Evolutionary conservation across 805 yeast genomes (phyloP), one percentile per base, ranked within the genome.

Genomic region (Candida chilensis): DNA sequence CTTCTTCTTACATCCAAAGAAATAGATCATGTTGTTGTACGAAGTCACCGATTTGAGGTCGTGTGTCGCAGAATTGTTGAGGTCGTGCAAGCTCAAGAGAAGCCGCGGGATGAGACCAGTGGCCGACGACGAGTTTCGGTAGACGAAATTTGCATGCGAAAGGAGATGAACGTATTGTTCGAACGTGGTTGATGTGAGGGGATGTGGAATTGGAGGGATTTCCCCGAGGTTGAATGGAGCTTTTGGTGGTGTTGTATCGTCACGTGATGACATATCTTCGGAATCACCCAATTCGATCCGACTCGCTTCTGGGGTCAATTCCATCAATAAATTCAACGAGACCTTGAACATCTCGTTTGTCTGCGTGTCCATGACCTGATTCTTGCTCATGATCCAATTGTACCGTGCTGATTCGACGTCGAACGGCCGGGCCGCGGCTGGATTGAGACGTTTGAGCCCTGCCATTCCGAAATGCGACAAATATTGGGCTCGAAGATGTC

Each of bases 21-120:
- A 63, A 30, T 57, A 45, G 32, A 63, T 61, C 16, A 62, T 43
- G 31, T 50, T 50, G 40, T 62, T 63, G 39, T 49, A 63, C 2
- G 67, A 57, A 8, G 54, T 48, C 4, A 47, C 55, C 3, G 59
- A 50, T 19, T 68, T 36, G 31, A 31, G 47, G 2, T 41, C 43
- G 30, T 50, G 51, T 42, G 42, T 59, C 27, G 45, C 38, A 3
- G 33, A 36, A 31, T 57, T 59, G 12, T 48, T 51, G 19, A 61
- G 36, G 17, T 47, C 48, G 35, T 62, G 68, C 2, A 67, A 60
- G 35, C 53, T 39, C 17, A 62, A 39, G 18, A 63, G 41, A 18
- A 62, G 54, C 24, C 55, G 58, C 7, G 63, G 54, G 2, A 63
- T 47, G 1, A 58, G 34, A 4, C 69, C 69, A 24, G 44, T 46